Evolutionary conservation across 1,284 basidiomycete genomes (phyloP).

Genomic region (Ganoderma lucidum): DNA sequence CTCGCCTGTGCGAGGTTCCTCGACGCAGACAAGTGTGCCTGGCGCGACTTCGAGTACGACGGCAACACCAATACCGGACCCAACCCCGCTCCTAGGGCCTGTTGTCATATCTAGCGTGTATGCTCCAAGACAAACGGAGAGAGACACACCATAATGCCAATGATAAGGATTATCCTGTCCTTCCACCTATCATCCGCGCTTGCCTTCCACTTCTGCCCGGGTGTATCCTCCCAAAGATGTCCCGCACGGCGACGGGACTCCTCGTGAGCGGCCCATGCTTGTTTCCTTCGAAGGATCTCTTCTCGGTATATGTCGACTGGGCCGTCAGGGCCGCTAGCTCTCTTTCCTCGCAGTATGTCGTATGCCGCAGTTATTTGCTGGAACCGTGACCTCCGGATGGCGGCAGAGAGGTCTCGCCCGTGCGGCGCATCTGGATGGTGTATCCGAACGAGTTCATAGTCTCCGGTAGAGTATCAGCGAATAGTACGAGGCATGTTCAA

Average conservation of each 20-base stretch:
- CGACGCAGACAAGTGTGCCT: slow-evolving; percentile 46
- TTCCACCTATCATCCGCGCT: slow-evolving; percentile 47
- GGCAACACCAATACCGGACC: slow-evolving; percentile 41
- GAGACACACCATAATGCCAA: slow-evolving; percentile 47
- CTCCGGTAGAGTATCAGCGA: slow-evolving; percentile 38
- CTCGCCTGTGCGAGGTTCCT: slow-evolving; percentile 53
- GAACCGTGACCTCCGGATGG: slow-evolving; percentile 53
- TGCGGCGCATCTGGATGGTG: slow-evolving; percentile 57
- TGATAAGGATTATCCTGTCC: slow-evolving; percentile 49
- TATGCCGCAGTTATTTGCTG: slow-evolving; percentile 60
- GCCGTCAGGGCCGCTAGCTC: slow-evolving; percentile 11
- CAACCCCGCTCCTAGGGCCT: slow-evolving; percentile 47
- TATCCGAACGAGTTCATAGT: slow-evolving; percentile 61
- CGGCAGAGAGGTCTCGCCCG: slow-evolving; percentile 42
- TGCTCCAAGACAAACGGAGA: background rate
- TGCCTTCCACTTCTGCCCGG: slow-evolving; percentile 30
- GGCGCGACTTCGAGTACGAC: slow-evolving; percentile 31
- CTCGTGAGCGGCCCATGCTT: slow-evolving; percentile 33
- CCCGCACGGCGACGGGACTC: slow-evolving; percentile 16
- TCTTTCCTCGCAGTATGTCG: slow-evolving; percentile 47
- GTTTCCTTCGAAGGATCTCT: slow-evolving; percentile 50
- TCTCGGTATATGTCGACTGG: slow-evolving; percentile 44
- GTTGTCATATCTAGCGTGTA: background rate
- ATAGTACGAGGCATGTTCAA: background rate
- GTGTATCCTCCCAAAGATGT: slow-evolving; percentile 12